Percentiles rank a stretch among this genome's conserved stretches.
Conservation (phyloP, 176 grass and related monocot genomes). For the Leersia perrieri region DNA sequence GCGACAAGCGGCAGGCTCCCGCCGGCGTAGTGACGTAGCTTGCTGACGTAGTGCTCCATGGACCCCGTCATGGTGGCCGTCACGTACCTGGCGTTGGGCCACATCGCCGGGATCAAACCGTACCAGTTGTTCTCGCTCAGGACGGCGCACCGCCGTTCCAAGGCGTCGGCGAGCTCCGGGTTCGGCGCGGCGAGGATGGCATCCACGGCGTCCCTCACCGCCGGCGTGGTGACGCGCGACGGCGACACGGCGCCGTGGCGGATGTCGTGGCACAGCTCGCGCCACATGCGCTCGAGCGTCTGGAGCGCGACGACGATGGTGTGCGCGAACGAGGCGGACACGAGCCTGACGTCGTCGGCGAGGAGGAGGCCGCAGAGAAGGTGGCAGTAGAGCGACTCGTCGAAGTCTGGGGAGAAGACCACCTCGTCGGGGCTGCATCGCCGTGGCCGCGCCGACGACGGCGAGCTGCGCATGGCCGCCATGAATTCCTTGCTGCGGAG, state of each 20-base stretch:
- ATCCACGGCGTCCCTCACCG: constrained; percentile 57
- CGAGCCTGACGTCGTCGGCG: too few relatives aligned
- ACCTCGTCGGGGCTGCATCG: too few relatives aligned
- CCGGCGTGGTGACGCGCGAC: constrained; percentile 36
- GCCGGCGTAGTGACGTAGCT: constrained; percentile 81
- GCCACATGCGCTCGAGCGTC: constrained; percentile 70
- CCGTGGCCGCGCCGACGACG: too few relatives aligned
- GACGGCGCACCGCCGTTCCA: constrained; percentile 33
- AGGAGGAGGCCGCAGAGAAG: too few relatives aligned
- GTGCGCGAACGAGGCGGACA: too few relatives aligned
- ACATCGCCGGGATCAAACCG: constrained; percentile 83
- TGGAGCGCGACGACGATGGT: constrained; percentile 83
- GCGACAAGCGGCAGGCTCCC: constrained; percentile 64
- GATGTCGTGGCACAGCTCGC: constrained; percentile 73
- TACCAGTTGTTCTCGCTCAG: constrained; percentile 80
- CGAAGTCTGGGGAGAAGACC: too few relatives aligned
- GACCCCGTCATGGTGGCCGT: constrained; percentile 86
- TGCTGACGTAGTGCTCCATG: constrained; percentile 83
- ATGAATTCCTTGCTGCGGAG: too few relatives aligned
- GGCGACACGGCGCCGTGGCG: constrained; percentile 48
- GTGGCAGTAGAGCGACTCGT: too few relatives aligned
- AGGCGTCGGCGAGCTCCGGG: constrained; percentile 57
- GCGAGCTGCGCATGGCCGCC: too few relatives aligned
- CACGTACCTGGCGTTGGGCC: constrained; percentile 75
- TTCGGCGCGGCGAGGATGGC: constrained; percentile 50